These are phyloP conservation scores for Curvularia hawaiiensis DNA, from an alignment of 2,329 filamentous ascomycete genomes.

Conservation along the genomic window DNA sequence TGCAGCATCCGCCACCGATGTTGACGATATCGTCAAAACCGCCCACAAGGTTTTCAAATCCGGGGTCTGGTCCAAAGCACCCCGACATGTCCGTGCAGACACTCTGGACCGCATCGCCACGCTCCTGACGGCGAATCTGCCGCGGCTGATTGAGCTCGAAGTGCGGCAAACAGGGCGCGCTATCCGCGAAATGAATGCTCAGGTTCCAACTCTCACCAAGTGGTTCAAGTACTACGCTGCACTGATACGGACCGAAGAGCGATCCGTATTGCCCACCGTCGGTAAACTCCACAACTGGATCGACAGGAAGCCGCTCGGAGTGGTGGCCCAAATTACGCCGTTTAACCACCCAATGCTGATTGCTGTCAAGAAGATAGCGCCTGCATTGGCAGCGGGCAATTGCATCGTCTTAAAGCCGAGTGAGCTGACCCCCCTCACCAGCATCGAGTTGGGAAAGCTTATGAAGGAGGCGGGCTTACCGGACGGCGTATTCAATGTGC, in stretches of 20 bases:
- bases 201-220: conserved; percentile 67
- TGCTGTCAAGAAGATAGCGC: conserved; percentile 49
- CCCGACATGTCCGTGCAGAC: conserved; percentile 64
- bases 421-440: conserved; percentile 46
- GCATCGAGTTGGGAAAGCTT: conserved; percentile 44
- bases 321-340: conserved; percentile 48
- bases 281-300: conserved; percentile 58
- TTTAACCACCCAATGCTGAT: conserved; percentile 50
- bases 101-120: conserved; percentile 65
- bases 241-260: conserved; percentile 69
- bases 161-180: conserved; percentile 71
- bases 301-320: conserved; percentile 46
- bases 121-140: conserved; percentile 59
- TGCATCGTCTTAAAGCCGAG: conserved; percentile 46
- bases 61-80: conserved; percentile 62
- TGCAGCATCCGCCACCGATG: conserved; percentile 54
- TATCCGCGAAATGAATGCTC: conserved; percentile 72
- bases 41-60: conserved; percentile 56
- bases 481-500: conserved; percentile 44
- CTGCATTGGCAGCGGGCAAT: conserved; percentile 45
- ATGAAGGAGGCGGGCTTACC: conserved; percentile 47
- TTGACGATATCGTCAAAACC: conserved; percentile 48
- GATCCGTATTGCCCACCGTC: conserved; percentile 67
- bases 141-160: conserved; percentile 65
- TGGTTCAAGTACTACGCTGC: conserved; percentile 77